phyloP scores from a whole-genome alignment of 768 basidiomycete genomes.

The Chalciporus sphaerocephalus region DNA sequence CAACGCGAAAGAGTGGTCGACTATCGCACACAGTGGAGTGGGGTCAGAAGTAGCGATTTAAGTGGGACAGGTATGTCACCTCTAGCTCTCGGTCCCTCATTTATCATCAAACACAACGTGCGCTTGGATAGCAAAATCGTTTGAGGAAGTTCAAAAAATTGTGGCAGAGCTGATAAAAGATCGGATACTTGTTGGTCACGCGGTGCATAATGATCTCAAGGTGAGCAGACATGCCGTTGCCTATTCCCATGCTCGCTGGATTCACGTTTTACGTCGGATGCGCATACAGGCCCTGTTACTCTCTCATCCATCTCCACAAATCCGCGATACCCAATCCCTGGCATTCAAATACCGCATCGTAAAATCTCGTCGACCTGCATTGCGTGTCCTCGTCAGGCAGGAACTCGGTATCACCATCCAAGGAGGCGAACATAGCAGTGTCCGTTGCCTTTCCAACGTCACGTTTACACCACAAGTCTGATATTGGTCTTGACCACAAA shows the following conservation, averaged over 20 bases:
- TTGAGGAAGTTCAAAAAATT: slow-evolving; percentile 71
- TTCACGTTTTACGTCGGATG: background rate
- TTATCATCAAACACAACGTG: background rate
- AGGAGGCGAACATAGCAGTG: slow-evolving; percentile 85
- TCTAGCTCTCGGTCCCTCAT: background rate
- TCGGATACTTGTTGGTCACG: slow-evolving; percentile 84
- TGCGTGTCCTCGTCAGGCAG: slow-evolving; percentile 75
- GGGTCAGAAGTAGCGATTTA: slow-evolving; percentile 75
- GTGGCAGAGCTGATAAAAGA: slow-evolving; percentile 76
- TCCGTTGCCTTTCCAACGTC: slow-evolving; percentile 36
- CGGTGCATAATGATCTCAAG: slow-evolving; percentile 86
- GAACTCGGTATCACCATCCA: slow-evolving; percentile 82
- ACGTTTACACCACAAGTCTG: background rate
- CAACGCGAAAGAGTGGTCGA: slow-evolving; percentile 88
- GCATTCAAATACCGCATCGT: slow-evolving; percentile 55
- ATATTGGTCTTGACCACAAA: background rate
- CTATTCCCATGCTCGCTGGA: background rate
- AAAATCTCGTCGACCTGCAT: slow-evolving; percentile 63
- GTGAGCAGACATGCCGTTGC: slow-evolving; percentile 27
- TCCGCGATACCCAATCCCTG: slow-evolving; percentile 67
- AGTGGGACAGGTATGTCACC: slow-evolving; percentile 46
- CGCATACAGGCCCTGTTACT: slow-evolving; percentile 52
- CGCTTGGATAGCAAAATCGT: slow-evolving; percentile 67
- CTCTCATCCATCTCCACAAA: slow-evolving; percentile 60
- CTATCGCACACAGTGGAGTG: slow-evolving; percentile 87